A percentile compares a stretch with the other conserved stretches of the same genome.
phyloP scores from a whole-genome alignment of 768 basidiomycete species.

The Gymnopilus dilepis region DNA sequence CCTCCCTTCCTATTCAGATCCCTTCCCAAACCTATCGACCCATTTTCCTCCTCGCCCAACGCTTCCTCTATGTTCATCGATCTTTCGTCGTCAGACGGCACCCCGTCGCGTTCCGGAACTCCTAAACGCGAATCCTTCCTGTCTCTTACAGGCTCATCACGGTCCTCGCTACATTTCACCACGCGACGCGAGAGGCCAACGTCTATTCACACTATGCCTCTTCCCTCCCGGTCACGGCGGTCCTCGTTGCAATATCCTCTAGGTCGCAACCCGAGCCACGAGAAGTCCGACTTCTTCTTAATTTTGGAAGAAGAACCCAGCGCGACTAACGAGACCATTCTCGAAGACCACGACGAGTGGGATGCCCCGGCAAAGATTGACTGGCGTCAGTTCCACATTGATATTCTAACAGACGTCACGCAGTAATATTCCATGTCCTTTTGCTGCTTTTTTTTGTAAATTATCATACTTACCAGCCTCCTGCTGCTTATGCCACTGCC shows the following conservation, averaged over 20 bases:
- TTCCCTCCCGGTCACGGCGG: constrained; percentile 31
- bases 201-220: constrained; percentile 33
- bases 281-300: constrained; percentile 41
- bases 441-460: neutral
- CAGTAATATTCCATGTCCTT: neutral
- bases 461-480: neutral
- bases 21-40: constrained; percentile 38
- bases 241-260: constrained; percentile 32
- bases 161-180: constrained; percentile 26
- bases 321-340: constrained; percentile 23
- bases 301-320: constrained; percentile 45
- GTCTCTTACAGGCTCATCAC: constrained; percentile 41
- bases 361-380: constrained; percentile 50
- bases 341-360: constrained; percentile 32
- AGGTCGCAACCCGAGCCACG: constrained; percentile 23
- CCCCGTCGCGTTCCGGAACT: constrained; percentile 24
- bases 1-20: constrained; percentile 8
- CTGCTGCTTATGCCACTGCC: neutral
- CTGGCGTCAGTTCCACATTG: constrained; percentile 63
- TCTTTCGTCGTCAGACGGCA: constrained; percentile 33
- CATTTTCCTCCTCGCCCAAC: constrained; percentile 44
- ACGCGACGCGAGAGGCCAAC: constrained; percentile 28
- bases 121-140: constrained; percentile 47
- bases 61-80: constrained; percentile 53
- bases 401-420: constrained; percentile 40